Base-by-base conservation (phyloP, 768 basidiomycete genomes). In the Amanita inopinata region DNA sequence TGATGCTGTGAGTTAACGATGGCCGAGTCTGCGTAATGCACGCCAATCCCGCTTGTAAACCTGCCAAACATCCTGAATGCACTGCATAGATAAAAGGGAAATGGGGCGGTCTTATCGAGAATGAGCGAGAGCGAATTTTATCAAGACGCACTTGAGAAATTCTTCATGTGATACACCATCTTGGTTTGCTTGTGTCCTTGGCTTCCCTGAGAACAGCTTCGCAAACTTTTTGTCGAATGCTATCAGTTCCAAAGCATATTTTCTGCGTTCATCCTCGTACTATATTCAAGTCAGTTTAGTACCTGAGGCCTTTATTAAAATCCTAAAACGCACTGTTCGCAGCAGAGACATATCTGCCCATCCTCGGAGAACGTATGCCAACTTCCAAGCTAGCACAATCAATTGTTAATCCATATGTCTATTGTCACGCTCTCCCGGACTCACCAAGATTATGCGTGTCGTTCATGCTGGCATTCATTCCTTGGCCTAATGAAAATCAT, bases 381-480 rank as follows among this genome's bases (percentile, higher is more conserved):
- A 47, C 52, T 83, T 83, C 80, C 80, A 83, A 10, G 67, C 75
- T 71, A 38, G 17, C 3, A 18, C 14, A 9, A 8, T 25, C 24
- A 18, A 18, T 3, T 19, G 3, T 11, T 15, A 25, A 38, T 15
- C 12, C 18, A 17, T 23, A 10, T 28, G n/a, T 6, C 27, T 7
- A 20, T 20, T 35, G 19, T 35, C 9, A 35, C 7, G 33, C 2
- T 19, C 3, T 24, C 9, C 30, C 7, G 17, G 4, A 46, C 60
- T 31, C 45, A 72, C 78, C 71, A 15, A 86, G 67, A 52, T 85
- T 85, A 48, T 82, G 82, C 12, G 77, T 70, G 53, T 85, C 83
- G 38, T 75, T 77, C 76, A 84, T 83, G 48, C 78, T 77, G 8
- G 80, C 82, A 51, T 83, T 83, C 81, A 83, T 79, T 9, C 80